These are phyloP conservation scores for Alternaria sp. DNA, from an alignment of 2,329 filamentous ascomycete genomes.

Conservation along the genomic window DNA sequence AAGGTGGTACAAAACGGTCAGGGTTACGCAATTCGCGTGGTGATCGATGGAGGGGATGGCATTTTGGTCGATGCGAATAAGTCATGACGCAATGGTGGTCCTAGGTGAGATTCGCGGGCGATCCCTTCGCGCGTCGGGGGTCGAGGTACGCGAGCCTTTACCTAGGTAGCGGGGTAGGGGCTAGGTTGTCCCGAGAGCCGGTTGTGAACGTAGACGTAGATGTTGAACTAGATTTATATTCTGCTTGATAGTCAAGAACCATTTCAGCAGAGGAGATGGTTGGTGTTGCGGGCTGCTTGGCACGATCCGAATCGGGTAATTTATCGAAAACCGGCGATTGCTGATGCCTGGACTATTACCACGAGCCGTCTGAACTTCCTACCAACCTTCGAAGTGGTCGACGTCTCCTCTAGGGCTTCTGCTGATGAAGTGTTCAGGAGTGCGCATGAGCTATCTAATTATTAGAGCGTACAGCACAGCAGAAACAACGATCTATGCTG, in stretches of 20 bases:
- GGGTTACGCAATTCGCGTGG: neutral
- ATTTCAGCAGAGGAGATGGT: neutral
- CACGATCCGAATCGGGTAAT: neutral
- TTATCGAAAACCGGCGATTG: neutral
- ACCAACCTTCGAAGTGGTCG: too few species aligned
- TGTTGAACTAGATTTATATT: neutral
- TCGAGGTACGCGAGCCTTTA: conserved; percentile 1
- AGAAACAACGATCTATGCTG: conserved; percentile 4
- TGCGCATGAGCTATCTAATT: too few species aligned
- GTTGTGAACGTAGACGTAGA: neutral
- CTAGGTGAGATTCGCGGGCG: conserved; percentile 4
- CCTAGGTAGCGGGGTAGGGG: conserved; percentile 1
- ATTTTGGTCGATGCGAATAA: conserved; percentile 19
- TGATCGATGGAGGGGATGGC: conserved; percentile 2
- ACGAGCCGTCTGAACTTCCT: neutral
- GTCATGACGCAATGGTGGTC: conserved; percentile 36
- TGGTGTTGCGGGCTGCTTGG: neutral
- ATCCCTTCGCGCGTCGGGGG: conserved; percentile 4
- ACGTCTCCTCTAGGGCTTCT: too few species aligned
- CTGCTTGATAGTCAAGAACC: neutral
- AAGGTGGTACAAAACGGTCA: neutral
- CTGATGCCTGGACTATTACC: neutral
- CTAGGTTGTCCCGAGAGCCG: neutral
- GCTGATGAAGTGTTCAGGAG: too few species aligned
- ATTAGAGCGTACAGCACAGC: neutral